phyloP scores from a whole-genome alignment of 257 asterid genomes.

The Solanum sejunctum region DNA sequence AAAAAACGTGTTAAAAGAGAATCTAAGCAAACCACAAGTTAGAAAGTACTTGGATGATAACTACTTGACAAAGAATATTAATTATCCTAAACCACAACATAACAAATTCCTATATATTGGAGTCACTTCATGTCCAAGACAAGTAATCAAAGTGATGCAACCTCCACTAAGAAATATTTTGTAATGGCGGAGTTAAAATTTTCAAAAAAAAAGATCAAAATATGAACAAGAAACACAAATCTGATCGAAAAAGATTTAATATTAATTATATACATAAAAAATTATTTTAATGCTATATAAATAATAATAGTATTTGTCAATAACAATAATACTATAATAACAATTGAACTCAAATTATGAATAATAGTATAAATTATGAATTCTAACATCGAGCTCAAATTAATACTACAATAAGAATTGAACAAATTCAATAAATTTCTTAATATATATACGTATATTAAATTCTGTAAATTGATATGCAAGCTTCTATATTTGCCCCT shows the following conservation, averaged over 20 bases:
- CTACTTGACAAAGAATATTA: not conserved
- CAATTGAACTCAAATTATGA: too few relatives aligned
- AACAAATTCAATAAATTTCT: not conserved
- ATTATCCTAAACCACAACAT: not conserved
- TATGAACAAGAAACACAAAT: too few relatives aligned
- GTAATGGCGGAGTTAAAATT: too few relatives aligned
- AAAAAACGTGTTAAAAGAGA: not conserved
- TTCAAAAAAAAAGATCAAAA: too few relatives aligned
- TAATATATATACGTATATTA: not conserved
- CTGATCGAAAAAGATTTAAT: rapidly evolving
- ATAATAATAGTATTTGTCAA: too few relatives aligned
- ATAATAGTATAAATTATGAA: too few relatives aligned
- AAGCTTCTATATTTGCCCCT: rapidly evolving
- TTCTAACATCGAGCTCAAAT: not conserved
- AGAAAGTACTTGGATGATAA: not conserved
- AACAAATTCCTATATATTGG: not conserved
- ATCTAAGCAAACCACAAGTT: not conserved
- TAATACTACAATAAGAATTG: not conserved
- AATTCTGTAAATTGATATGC: not conserved
- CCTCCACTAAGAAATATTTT: not conserved
- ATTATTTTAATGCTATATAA: too few relatives aligned
- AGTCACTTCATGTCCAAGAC: not conserved
- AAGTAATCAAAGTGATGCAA: not conserved
- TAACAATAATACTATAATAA: too few relatives aligned
- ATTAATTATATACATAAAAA: too few relatives aligned